Evolutionary conservation across 1,284 basidiomycete species (phyloP).

Genomic region (Waitea zeae): DNA sequence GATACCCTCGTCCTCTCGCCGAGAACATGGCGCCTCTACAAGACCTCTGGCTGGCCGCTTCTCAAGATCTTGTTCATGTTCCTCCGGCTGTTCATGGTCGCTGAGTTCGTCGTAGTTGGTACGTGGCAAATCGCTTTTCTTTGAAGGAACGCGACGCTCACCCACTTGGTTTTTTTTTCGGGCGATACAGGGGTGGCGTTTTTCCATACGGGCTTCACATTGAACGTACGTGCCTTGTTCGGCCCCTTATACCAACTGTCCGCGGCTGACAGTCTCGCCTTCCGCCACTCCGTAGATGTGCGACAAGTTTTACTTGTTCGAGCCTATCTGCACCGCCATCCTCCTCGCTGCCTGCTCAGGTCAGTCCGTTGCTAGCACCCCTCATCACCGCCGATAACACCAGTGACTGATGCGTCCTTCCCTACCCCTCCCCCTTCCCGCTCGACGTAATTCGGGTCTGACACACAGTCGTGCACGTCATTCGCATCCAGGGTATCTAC

Average conservation of each 20-base stretch:
- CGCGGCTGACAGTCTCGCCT: slow-evolving; percentile 4
- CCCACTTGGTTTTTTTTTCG: slow-evolving; percentile 5
- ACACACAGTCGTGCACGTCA: slow-evolving; percentile 42
- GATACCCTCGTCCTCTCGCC: slow-evolving; percentile 69
- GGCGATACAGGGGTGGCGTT: slow-evolving; percentile 46
- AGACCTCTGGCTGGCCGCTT: slow-evolving; percentile 51
- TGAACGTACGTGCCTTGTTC: slow-evolving; percentile 20
- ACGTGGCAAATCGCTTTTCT: slow-evolving; percentile 11
- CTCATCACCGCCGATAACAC: neutral
- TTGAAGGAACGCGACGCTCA: slow-evolving; percentile 2
- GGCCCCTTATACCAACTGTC: slow-evolving; percentile 4
- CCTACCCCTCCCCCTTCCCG: slow-evolving; percentile 1
- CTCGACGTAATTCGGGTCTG: slow-evolving; percentile 5
- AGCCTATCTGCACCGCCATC: slow-evolving; percentile 66
- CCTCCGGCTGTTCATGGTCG: slow-evolving; percentile 54
- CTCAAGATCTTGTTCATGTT: slow-evolving; percentile 64
- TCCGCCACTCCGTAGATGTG: slow-evolving; percentile 26
- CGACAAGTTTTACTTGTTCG: slow-evolving; percentile 59
- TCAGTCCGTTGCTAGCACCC: slow-evolving; percentile 10
- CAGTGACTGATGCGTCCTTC: too few relatives aligned
- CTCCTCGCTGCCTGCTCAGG: slow-evolving; percentile 55
- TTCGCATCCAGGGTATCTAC: slow-evolving; percentile 63
- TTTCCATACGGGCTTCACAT: slow-evolving; percentile 54
- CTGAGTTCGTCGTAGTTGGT: slow-evolving; percentile 63
- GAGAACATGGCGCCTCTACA: slow-evolving; percentile 52